These are phyloP conservation scores for Cladophialophora immunda DNA, from an alignment of 2,329 filamentous ascomycete genomes.

Conservation along the genomic window DNA sequence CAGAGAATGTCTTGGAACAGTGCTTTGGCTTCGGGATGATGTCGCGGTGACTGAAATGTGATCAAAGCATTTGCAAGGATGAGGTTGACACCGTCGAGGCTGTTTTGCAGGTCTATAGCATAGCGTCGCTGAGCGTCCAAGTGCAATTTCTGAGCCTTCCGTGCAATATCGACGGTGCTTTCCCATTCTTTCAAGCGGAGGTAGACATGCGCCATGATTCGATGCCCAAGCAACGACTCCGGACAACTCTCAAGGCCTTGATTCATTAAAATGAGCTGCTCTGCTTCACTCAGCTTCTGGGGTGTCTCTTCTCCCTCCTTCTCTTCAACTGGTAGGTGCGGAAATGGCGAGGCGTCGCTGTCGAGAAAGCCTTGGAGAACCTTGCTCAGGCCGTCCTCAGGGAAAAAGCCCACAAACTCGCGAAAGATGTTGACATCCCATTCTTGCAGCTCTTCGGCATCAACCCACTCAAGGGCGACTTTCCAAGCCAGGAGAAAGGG, in stretches of 20 bases:
- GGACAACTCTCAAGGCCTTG: conserved; percentile 71
- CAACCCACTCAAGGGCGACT: conserved; percentile 87
- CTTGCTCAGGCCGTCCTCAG: conserved; percentile 81
- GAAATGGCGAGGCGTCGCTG: conserved; percentile 85
- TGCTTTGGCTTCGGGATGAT: conserved; percentile 86
- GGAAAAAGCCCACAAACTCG: conserved; percentile 84
- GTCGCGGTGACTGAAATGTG: conserved; percentile 85
- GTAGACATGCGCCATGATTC: conserved; percentile 84
- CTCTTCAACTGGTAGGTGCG: conserved; percentile 50
- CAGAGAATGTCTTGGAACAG: conserved; percentile 84
- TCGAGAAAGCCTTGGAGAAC: conserved; percentile 83
- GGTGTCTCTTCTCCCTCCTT: conserved; percentile 59
- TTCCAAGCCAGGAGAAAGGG: conserved; percentile 91
- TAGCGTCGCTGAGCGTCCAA: conserved; percentile 58
- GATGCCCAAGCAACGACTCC: conserved; percentile 81
- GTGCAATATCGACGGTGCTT: conserved; percentile 77
- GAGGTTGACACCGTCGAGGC: conserved; percentile 76
- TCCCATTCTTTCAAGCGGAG: conserved; percentile 85
- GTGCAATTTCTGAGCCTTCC: conserved; percentile 36
- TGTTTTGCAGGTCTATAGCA: conserved; percentile 74
- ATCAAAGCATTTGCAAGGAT: conserved; percentile 88
- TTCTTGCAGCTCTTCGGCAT: conserved; percentile 75
- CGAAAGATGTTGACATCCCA: conserved; percentile 81
- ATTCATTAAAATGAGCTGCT: conserved; percentile 81
- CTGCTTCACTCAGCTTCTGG: conserved; percentile 73